Percentiles rank a stretch among this genome's conserved stretches.
These are phyloP conservation scores for Petunia axillaris DNA, from an alignment of 257 asterid genomes.

Conservation along the genomic window DNA sequence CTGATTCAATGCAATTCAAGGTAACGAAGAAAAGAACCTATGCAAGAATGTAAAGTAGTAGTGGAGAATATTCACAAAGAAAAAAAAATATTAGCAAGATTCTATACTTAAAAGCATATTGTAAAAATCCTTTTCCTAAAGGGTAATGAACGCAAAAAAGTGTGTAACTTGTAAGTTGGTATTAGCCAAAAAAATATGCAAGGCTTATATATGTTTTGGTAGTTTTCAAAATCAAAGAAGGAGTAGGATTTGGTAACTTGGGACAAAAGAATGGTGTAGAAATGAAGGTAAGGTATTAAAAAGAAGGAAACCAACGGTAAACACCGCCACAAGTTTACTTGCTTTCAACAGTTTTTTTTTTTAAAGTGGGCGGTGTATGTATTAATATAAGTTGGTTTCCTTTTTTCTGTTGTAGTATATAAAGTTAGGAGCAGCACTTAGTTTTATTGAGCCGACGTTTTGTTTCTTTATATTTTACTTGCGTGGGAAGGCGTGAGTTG, in stretches of 20 bases:
- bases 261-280: neutral
- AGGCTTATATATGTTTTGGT: too few relatives aligned
- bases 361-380: conserved; percentile 18
- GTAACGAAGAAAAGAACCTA: conserved; percentile 4
- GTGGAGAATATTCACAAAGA: conserved; percentile 14
- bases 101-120: conserved; percentile 23
- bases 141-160: too few relatives aligned
- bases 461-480: neutral
- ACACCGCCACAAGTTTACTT: conserved; percentile 25
- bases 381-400: neutral
- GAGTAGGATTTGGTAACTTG: neutral
- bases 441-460: neutral
- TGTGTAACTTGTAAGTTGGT: too few relatives aligned
- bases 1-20: conserved; percentile 1
- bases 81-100: neutral
- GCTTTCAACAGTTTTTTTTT: neutral
- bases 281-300: neutral
- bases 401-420: neutral
- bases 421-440: neutral
- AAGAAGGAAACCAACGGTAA: conserved; percentile 10
- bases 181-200: too few relatives aligned
- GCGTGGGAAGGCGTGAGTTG: conserved; percentile 21
- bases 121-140: neutral
- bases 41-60: conserved; percentile 1
- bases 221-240: neutral